Conservation (phyloP, 371 early-diverging fungal species). For the Circinella minor region DNA sequence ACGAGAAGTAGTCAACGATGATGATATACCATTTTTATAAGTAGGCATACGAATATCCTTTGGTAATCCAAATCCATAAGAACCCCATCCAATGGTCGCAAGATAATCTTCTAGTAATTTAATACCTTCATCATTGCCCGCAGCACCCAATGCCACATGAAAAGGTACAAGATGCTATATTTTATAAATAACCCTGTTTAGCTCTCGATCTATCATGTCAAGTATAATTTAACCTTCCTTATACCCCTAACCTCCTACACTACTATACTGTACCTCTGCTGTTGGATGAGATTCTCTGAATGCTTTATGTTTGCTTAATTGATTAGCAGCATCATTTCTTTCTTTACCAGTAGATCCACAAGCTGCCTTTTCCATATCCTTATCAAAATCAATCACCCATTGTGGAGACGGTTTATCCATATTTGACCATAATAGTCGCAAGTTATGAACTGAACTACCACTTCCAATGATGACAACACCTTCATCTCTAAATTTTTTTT, state of each 20-base stretch:
- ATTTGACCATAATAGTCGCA: conserved; percentile 45
- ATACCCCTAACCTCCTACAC: neutral
- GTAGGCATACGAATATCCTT: conserved; percentile 14
- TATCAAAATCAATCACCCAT: conserved; percentile 32
- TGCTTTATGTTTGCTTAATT: neutral
- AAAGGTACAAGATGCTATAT: conserved; percentile 32
- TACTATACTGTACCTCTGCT: conserved; percentile 22
- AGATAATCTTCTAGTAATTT: conserved; percentile 25
- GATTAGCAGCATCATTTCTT: conserved; percentile 2
- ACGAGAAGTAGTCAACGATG: neutral
- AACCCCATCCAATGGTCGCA: conserved; percentile 27
- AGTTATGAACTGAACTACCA: conserved; percentile 64
- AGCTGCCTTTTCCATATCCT: conserved; percentile 22
- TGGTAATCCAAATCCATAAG: conserved; percentile 29
- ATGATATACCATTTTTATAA: conserved; percentile 10
- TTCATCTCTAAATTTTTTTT: conserved; percentile 38
- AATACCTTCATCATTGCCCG: conserved; percentile 27
- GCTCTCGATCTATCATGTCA: too few relatives aligned
- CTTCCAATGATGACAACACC: conserved; percentile 61
- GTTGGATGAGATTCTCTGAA: conserved; percentile 36
- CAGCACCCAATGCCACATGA: conserved; percentile 38
- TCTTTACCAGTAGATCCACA: conserved; percentile 14
- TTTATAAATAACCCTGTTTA: neutral
- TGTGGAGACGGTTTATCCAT: conserved; percentile 28
- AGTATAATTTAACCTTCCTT: too few relatives aligned